Conservation (phyloP, 176 grass and related monocot genomes). For the Avena atlantica region DNA sequence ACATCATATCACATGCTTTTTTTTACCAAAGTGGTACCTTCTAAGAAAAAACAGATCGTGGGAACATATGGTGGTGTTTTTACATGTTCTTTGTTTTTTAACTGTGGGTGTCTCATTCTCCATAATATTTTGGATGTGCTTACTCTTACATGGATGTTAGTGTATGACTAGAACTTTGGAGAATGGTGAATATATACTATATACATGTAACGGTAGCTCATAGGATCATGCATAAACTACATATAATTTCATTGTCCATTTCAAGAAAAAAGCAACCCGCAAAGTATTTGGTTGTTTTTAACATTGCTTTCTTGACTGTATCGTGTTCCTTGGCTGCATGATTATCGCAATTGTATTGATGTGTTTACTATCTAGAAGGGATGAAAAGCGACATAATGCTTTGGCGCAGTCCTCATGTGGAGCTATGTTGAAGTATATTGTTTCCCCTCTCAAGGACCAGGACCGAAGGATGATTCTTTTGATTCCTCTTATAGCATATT, state of each 20-base stretch:
- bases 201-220: not conserved
- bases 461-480: constrained; percentile 71
- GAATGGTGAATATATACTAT: not conserved
- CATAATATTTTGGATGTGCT: not conserved
- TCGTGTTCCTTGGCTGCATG: constrained; percentile 89
- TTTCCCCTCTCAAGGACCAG: constrained; percentile 74
- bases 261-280: too few relatives aligned
- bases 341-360: constrained; percentile 83
- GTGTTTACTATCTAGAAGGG: constrained; percentile 89
- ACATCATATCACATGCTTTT: too few relatives aligned
- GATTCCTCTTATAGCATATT: constrained; percentile 90
- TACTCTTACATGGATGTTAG: not conserved
- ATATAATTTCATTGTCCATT: not conserved
- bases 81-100: not conserved
- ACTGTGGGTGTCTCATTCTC: not conserved
- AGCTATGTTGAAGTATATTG: constrained; percentile 70
- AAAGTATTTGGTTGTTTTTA: too few relatives aligned
- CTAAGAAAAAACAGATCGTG: not conserved
- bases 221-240: not conserved
- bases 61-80: not conserved
- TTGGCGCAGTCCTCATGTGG: constrained; percentile 56
- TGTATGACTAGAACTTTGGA: not conserved
- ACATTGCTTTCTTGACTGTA: too few relatives aligned
- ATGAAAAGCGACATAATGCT: constrained; percentile 58
- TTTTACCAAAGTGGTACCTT: too few relatives aligned